A percentile compares a stretch with the other conserved stretches of the same genome.
Evolutionary conservation across 2,329 filamentous ascomycete species (phyloP).

Genomic region (Diaporthe ilicicola): DNA sequence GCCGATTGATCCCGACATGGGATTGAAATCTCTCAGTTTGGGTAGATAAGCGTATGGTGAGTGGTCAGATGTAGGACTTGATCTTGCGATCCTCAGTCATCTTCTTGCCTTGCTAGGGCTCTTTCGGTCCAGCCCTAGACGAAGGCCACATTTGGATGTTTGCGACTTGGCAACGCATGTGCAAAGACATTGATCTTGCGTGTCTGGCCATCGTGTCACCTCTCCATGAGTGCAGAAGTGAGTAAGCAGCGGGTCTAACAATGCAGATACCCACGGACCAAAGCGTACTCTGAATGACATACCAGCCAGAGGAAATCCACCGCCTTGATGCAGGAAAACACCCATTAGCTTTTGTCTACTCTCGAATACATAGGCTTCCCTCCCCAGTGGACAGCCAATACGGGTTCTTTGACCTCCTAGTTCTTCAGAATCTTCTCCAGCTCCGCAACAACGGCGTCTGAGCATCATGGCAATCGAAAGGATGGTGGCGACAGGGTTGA

Average conservation of each 20-base stretch:
- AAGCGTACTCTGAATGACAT: neutral
- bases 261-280: neutral
- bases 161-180: neutral
- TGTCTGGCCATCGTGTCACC: neutral
- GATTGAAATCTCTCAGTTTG: no score
- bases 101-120: no score
- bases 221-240: neutral
- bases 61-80: no score
- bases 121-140: no score
- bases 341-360: slow-evolving; percentile 25
- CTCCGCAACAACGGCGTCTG: slow-evolving; percentile 81
- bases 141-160: neutral
- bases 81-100: no score
- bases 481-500: slow-evolving; percentile 92
- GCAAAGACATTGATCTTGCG: neutral
- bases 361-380: neutral
- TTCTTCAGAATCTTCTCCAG: slow-evolving; percentile 72
- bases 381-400: neutral
- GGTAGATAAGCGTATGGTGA: no score
- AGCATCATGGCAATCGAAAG: slow-evolving; percentile 96
- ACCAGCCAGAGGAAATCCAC: no score
- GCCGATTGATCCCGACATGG: no score
- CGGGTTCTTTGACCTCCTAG: slow-evolving; percentile 22
- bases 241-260: neutral
- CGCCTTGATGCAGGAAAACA: neutral